Evolutionary conservation across 225 moss, liverwort and hornwort genomes (phyloP), one percentile per base, ranked within the genome.

Genomic region (Pseudisothecium myosuroides): DNA sequence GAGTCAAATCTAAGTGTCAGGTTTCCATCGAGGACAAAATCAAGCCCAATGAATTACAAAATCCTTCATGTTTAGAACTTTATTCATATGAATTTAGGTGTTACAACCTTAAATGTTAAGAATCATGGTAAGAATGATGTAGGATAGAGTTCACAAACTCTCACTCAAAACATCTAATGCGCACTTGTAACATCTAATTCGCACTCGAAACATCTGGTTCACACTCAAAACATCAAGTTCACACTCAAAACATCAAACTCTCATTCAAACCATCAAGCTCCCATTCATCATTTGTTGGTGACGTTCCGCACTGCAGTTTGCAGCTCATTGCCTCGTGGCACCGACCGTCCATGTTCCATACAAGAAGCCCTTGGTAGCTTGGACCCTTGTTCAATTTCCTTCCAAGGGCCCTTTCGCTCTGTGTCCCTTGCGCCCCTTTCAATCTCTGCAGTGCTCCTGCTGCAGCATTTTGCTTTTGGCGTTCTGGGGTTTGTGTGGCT

Each of bases 1-100:
- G 34, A 8, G 5, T 22, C 0, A 0, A 34, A 22, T 13, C 22
- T 34, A 21, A 20, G 19, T 76, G 20, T 0, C 0, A 0, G 6
- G 3, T 8, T 50, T 50, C 8, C 5, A 34, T 32, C 32, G 20
- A 5, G 3, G 13, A 7, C 4, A 21, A 0, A 75, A 19, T 19
- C 19, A 11, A 49, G 1, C 3, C 14, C 14, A 22, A 52, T 34
- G 8, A 36, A 34, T 34, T 0, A 0, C 9, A 22, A 22, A 36
- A 52, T 22, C 22, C 52, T 39, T 80, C 18, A 80, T 3, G 12
- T 17, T 39, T 39, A 18, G n/a, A 80, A 18, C 26, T 56, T 27
- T 17, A n/a, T 24, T 27, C 4, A 3, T 22, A 27, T 5, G 17
- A 79, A 54, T 56, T 37, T 11, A 17, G 5, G 10, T 11, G 16